These are phyloP conservation scores for Abelmoschus esculentus DNA, from an alignment of 345 rosid genomes.

Conservation along the genomic window DNA sequence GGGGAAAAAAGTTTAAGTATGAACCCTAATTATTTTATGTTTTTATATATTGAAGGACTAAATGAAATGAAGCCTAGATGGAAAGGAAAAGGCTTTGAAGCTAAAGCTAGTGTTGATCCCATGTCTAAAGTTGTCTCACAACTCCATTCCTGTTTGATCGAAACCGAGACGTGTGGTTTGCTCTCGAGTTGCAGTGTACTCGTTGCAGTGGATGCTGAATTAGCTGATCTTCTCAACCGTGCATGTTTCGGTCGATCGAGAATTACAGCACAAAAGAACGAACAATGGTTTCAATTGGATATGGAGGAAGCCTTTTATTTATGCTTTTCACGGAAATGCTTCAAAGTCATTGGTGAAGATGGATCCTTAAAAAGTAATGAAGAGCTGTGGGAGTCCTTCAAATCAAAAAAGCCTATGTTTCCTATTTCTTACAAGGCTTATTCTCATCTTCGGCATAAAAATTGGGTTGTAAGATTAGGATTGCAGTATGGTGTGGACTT, in stretches of 20 bases:
- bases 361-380: conserved; percentile 23
- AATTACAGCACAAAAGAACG: conserved; percentile 47
- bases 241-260: conserved; percentile 65
- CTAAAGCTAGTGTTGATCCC: conserved; percentile 65
- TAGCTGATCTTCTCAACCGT: conserved; percentile 47
- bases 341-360: conserved; percentile 36
- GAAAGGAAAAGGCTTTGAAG: conserved; percentile 73
- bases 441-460: conserved; percentile 56
- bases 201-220: conserved; percentile 39
- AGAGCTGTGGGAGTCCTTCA: conserved; percentile 50
- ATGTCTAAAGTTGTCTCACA: conserved; percentile 48
- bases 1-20: background rate
- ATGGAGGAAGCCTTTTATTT: conserved; percentile 81
- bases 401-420: conserved; percentile 34
- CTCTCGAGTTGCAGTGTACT: conserved; percentile 50
- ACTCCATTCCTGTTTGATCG: conserved; percentile 46
- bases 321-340: conserved; percentile 49
- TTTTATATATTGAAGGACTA: background rate
- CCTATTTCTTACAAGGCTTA: conserved; percentile 61
- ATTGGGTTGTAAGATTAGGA: conserved; percentile 73
- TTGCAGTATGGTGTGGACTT: conserved; percentile 70
- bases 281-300: conserved; percentile 63
- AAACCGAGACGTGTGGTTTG: conserved; percentile 32
- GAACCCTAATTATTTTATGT: background rate
- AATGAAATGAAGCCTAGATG: conserved; percentile 78